Base-by-base conservation (phyloP, 2,329 filamentous ascomycete species). In the Alternaria sp. region DNA sequence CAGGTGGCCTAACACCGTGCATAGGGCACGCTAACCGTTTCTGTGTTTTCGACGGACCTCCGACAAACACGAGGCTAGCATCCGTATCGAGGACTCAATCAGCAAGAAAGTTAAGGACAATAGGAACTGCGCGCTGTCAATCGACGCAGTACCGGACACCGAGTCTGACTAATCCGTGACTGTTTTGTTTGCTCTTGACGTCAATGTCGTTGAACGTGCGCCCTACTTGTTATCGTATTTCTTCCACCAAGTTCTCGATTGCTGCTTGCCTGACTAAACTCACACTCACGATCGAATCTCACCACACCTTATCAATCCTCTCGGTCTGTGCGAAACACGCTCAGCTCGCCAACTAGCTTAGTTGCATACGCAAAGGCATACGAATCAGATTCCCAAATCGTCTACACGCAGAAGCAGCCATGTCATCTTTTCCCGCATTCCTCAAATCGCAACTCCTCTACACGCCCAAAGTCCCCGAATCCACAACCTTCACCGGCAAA, bases 401-500 rank as follows among this genome's bases (percentile, higher is more conserved):
- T 6, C 36, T 3, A 18, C 16, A 38, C 7, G 28, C 16, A 38
- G 16, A 16, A 38, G 12, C 16, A 28, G 28, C 24, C 48, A 57
- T 57, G 54, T 34, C 54, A 11, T 52, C 47, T n/a, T 53, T 57
- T 18, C 48, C 54, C 6, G 28, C 54, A 14, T 57, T 57, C 41
- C 30, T 57, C 8, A 57, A 46, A 20, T 57, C 54, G 0, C 54
- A 57, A 14, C 41, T 57, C 1, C 36, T 57, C 22, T 57, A 57
- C 24, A 57, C 39, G 6, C 54, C 54, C n/a, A 53, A 24, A n/a
- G 6, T 57, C 3, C 54, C 54, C 3, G 22, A 57, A 16, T 48
- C 54, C 5, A 16, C 18, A 9, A 58, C 48, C 12, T 58, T 72
- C 34, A 44, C 71, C 3, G 67, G 69, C 6, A 70, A 72, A 54